A percentile compares a stretch with the other conserved stretches of the same genome.
These are phyloP conservation scores for Geopyxis carbonaria DNA, from an alignment of 495 filamentous ascomycete genomes.

Conservation along the genomic window DNA sequence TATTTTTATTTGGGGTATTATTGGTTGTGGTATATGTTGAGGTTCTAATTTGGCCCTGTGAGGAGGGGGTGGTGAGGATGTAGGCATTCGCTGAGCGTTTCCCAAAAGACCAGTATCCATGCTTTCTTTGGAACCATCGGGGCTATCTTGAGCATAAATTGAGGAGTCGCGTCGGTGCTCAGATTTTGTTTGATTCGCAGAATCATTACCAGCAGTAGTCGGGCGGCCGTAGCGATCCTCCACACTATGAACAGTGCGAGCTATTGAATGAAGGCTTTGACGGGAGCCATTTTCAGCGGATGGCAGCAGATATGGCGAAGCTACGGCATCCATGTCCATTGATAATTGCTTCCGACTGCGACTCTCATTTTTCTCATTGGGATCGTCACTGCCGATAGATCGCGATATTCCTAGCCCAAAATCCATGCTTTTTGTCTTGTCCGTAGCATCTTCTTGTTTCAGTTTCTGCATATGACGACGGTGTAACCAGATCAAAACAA, in stretches of 20 bases:
- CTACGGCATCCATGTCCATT: constrained; percentile 55
- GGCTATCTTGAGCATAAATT: constrained; percentile 24
- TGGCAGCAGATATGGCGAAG: constrained; percentile 79
- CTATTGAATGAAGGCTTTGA: constrained; percentile 71
- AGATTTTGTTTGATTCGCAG: constrained; percentile 16
- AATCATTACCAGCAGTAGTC: no score
- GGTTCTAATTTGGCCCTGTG: constrained; percentile 8
- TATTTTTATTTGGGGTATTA: constrained; percentile 11
- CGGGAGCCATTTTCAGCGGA: constrained; percentile 58
- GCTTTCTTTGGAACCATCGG: constrained; percentile 29
- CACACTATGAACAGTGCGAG: constrained; percentile 51
- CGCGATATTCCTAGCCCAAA: constrained; percentile 64
- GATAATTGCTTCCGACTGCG: constrained; percentile 57
- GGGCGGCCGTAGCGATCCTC: constrained; percentile 69
- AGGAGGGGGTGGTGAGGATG: constrained; percentile 38
- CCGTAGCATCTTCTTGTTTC: constrained; percentile 60
- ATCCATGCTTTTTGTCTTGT: constrained; percentile 83
- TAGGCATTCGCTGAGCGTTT: constrained; percentile 49
- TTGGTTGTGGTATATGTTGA: not conserved
- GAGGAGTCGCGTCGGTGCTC: constrained; percentile 18
- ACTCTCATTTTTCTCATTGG: constrained; percentile 28
- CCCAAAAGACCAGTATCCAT: constrained; percentile 43
- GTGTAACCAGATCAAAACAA: constrained; percentile 60
- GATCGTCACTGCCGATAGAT: constrained; percentile 28
- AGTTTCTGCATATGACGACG: constrained; percentile 57